A percentile compares a stretch with the other conserved stretches of the same genome.
phyloP scores from a whole-genome alignment of 1,139 yeast genomes.

The Hemisphaericaspora lyxosophila region DNA sequence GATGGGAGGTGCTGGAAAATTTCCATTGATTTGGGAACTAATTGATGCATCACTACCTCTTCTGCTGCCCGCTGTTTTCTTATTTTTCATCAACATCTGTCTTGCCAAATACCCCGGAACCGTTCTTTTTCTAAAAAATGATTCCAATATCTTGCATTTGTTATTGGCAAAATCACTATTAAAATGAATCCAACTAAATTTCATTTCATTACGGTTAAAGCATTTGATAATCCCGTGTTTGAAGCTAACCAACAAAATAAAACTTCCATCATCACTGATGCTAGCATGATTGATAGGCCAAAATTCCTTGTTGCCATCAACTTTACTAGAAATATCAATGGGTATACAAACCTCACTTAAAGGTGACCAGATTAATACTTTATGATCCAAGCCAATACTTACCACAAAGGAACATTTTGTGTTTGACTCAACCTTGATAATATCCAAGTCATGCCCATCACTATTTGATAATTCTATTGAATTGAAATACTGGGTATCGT shows the following conservation, averaged over 20 bases:
- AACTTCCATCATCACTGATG: slow-evolving; percentile 60
- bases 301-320: slow-evolving; percentile 32
- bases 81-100: slow-evolving; percentile 30
- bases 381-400: slow-evolving; percentile 73
- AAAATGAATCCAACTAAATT: slow-evolving; percentile 49
- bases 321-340: slow-evolving; percentile 44
- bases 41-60: slow-evolving; percentile 26
- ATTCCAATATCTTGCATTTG: slow-evolving; percentile 45
- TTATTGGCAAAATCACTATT: slow-evolving; percentile 23
- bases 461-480: slow-evolving; percentile 47
- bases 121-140: slow-evolving; percentile 60
- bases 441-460: slow-evolving; percentile 61
- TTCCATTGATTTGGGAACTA: slow-evolving; percentile 30
- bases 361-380: slow-evolving; percentile 74
- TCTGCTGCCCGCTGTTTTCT: slow-evolving; percentile 16
- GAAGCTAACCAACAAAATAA: slow-evolving; percentile 57
- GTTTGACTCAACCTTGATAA: slow-evolving; percentile 58
- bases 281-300: slow-evolving; percentile 71
- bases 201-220: slow-evolving; percentile 53
- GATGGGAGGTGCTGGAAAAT: slow-evolving; percentile 30
- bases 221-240: slow-evolving; percentile 52
- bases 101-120: slow-evolving; percentile 51
- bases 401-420: slow-evolving; percentile 59
- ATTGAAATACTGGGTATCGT: slow-evolving; percentile 23
- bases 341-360: slow-evolving; percentile 32